phyloP scores from a whole-genome alignment of 164 flowering plant genomes.

The Umbilicus rupestris region DNA sequence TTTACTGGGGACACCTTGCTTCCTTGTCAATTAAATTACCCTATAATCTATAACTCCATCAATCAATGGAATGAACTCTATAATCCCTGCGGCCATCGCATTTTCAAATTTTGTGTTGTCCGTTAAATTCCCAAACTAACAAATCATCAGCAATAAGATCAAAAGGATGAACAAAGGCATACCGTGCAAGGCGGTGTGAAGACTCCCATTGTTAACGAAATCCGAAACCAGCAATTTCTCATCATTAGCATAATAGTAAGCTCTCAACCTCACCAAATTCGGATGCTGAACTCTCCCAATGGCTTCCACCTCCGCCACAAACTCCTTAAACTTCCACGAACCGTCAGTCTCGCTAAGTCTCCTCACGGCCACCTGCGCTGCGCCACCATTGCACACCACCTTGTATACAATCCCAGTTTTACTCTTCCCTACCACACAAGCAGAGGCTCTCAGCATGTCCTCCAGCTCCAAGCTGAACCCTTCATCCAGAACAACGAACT shows the following conservation, averaged over 20 bases:
- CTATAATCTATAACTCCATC: too few species aligned
- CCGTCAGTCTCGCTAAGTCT: constrained; percentile 66
- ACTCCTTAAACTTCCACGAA: constrained; percentile 63
- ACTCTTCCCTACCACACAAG: constrained; percentile 90
- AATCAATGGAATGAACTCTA: too few species aligned
- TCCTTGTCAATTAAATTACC: too few species aligned
- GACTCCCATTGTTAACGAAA: constrained; percentile 70
- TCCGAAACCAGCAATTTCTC: constrained; percentile 85
- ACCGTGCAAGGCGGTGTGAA: constrained; percentile 79
- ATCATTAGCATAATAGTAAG: constrained; percentile 79
- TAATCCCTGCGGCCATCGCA: too few species aligned
- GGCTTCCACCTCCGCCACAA: constrained; percentile 75
- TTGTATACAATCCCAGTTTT: constrained; percentile 84
- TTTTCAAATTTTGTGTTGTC: neutral
- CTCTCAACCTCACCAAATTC: constrained; percentile 69
- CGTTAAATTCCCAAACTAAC: neutral
- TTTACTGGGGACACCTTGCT: too few species aligned
- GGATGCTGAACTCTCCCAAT: constrained; percentile 67
- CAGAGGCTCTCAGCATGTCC: constrained; percentile 93
- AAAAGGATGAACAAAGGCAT: constrained; percentile 12
- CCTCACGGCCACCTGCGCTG: constrained; percentile 65
- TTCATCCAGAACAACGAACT: constrained; percentile 65
- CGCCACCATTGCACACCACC: constrained; percentile 66
- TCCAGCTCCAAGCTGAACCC: constrained; percentile 77
- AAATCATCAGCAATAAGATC: neutral